Conservation (phyloP, 345 rosid species). For the Cardamine occulta region DNA sequence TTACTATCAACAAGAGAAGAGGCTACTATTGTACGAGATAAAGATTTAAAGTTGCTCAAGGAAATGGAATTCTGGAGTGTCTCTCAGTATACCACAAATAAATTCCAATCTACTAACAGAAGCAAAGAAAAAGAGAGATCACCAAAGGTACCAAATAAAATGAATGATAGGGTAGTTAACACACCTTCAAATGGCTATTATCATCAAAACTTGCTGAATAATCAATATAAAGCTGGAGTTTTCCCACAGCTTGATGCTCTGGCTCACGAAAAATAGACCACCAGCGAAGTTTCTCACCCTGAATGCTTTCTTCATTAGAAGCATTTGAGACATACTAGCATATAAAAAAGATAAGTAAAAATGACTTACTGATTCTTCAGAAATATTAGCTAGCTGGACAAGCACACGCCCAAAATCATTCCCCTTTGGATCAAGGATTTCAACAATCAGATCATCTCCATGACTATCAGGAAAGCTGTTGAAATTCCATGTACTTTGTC, state of each 20-base stretch:
- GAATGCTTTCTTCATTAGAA: slow-evolving; percentile 49
- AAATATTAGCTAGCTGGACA: slow-evolving; percentile 79
- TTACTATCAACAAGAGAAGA: slow-evolving; percentile 12
- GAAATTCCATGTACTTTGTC: slow-evolving; percentile 35
- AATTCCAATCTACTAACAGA: not conserved
- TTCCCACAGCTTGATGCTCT: slow-evolving; percentile 88
- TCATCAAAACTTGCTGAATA: slow-evolving; percentile 90
- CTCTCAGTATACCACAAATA: slow-evolving; percentile 21
- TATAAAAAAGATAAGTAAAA: slow-evolving; percentile 14
- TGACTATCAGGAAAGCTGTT: slow-evolving; percentile 94
- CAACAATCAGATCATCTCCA: slow-evolving; percentile 94
- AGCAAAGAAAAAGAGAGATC: slow-evolving; percentile 4
- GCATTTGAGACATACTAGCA: slow-evolving; percentile 23
- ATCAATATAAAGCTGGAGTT: slow-evolving; percentile 76
- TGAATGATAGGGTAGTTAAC: slow-evolving; percentile 32
- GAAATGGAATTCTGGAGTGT: slow-evolving; percentile 16
- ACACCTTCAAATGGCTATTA: slow-evolving; percentile 75
- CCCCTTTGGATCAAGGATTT: slow-evolving; percentile 86
- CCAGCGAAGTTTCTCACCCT: slow-evolving; percentile 93
- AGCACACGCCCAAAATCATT: slow-evolving; percentile 86
- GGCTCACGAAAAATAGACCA: slow-evolving; percentile 94
- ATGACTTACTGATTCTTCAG: slow-evolving; percentile 69
- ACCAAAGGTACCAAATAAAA: slow-evolving; percentile 6
- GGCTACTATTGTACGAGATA: slow-evolving; percentile 5
- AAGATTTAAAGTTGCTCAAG: slow-evolving; percentile 16